Conservation (phyloP, 768 basidiomycete species). For the Leccinum truebloodii region DNA sequence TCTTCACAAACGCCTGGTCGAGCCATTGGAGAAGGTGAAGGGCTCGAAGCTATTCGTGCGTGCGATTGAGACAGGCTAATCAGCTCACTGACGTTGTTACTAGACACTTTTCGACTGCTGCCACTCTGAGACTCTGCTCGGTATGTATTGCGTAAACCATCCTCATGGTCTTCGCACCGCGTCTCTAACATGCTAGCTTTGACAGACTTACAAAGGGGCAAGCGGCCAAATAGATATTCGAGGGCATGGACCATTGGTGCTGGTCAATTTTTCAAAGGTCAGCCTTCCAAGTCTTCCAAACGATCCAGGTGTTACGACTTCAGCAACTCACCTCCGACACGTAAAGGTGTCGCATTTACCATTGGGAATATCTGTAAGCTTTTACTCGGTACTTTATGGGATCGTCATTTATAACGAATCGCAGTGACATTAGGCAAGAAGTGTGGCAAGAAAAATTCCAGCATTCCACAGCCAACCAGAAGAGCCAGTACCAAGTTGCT, state of each 20-base stretch:
- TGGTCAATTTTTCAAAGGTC: slow-evolving; percentile 20
- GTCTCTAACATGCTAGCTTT: not conserved
- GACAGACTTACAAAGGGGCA: slow-evolving; percentile 21
- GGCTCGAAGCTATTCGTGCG: slow-evolving; percentile 24
- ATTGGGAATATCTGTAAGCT: slow-evolving; percentile 11
- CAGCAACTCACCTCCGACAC: not conserved
- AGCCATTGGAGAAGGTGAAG: slow-evolving; percentile 20
- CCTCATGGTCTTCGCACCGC: not conserved
- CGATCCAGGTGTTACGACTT: not conserved
- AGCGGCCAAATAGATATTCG: slow-evolving; percentile 13
- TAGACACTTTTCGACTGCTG: slow-evolving; percentile 33
- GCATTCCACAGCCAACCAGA: not conserved
- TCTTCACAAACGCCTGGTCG: slow-evolving; percentile 22
- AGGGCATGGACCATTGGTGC: slow-evolving; percentile 15
- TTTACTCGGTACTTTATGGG: not conserved
- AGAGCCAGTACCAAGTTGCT: slow-evolving; percentile 8
- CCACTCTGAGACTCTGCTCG: slow-evolving; percentile 30
- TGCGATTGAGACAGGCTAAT: not conserved
- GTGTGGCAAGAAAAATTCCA: not conserved
- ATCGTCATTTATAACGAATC: not conserved
- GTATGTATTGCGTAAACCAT: slow-evolving; percentile 9
- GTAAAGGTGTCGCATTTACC: slow-evolving; percentile 9
- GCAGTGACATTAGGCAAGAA: slow-evolving; percentile 15
- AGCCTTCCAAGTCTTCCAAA: not conserved
- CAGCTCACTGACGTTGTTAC: not conserved